A percentile compares a stretch with the other conserved stretches of the same genome.
Conservation (phyloP, 768 basidiomycete genomes). For the Russula vinacea region DNA sequence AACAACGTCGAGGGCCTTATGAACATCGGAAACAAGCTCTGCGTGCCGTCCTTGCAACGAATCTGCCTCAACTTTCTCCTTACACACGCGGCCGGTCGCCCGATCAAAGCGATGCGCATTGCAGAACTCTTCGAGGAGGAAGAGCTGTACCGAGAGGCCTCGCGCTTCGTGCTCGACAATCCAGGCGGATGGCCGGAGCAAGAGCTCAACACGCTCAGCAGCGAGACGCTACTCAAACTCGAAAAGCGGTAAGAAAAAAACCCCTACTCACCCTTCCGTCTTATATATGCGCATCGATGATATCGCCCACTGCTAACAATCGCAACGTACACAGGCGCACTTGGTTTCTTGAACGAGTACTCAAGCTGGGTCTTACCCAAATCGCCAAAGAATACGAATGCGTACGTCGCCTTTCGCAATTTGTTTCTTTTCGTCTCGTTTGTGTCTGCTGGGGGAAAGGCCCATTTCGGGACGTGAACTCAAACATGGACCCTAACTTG, state of each 20-base stretch:
- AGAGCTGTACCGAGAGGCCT: slow-evolving; percentile 85
- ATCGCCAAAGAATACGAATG: slow-evolving; percentile 96
- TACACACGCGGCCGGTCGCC: slow-evolving; percentile 87
- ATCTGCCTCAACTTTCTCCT: slow-evolving; percentile 86
- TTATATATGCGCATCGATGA: not conserved
- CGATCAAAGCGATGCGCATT: slow-evolving; percentile 89
- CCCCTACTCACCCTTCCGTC: not conserved
- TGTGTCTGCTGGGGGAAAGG: not conserved
- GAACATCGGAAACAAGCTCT: slow-evolving; percentile 88
- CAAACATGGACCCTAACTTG: not conserved
- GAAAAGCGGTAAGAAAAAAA: slow-evolving; percentile 61
- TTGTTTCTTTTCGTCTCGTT: too few relatives aligned
- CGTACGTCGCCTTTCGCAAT: slow-evolving; percentile 46
- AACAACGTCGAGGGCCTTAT: slow-evolving; percentile 90
- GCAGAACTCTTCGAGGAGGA: slow-evolving; percentile 90
- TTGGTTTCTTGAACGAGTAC: slow-evolving; percentile 93
- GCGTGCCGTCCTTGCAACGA: slow-evolving; percentile 73
- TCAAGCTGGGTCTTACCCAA: slow-evolving; percentile 83
- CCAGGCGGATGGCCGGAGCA: slow-evolving; percentile 82
- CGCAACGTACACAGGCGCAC: slow-evolving; percentile 54
- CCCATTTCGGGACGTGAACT: not conserved
- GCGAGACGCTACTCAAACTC: slow-evolving; percentile 81
- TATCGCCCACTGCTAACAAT: not conserved
- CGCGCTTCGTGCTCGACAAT: slow-evolving; percentile 89
- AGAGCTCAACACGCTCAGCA: slow-evolving; percentile 76